phyloP scores from a whole-genome alignment of 2,329 filamentous ascomycete genomes.

The Aspergillus sp. region DNA sequence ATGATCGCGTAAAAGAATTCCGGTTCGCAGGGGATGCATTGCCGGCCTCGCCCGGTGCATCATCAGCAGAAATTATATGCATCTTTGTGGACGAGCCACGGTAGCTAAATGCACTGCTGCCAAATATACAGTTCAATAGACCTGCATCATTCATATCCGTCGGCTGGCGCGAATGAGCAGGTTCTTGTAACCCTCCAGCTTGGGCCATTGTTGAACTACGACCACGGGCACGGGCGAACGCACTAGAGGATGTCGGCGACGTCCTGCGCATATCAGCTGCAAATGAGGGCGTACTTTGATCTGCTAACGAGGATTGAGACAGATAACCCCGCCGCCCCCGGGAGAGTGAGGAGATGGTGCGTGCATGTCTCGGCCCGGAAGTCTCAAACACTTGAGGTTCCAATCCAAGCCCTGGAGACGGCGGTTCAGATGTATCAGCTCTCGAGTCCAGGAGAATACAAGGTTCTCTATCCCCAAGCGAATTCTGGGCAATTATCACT shows the following conservation, averaged over 20 bases:
- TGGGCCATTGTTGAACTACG: conserved; percentile 48
- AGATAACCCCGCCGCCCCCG: conserved; percentile 35
- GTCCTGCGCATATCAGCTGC: conserved; percentile 34
- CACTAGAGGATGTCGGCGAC: conserved; percentile 34
- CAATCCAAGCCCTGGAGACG: conserved; percentile 35
- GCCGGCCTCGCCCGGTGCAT: conserved; percentile 27
- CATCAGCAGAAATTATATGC: conserved; percentile 53
- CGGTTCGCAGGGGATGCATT: conserved; percentile 30
- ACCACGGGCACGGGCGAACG: conserved; percentile 43
- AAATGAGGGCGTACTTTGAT: conserved; percentile 33
- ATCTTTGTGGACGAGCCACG: conserved; percentile 61
- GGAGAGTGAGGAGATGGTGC: conserved; percentile 39
- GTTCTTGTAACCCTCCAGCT: conserved; percentile 30
- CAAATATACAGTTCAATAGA: conserved; percentile 60
- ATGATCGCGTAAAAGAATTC: conserved; percentile 37
- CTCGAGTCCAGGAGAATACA: conserved; percentile 48
- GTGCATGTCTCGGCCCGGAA: conserved; percentile 32
- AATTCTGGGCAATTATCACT: conserved; percentile 50
- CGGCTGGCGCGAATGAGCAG: conserved; percentile 36
- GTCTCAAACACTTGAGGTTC: conserved; percentile 34
- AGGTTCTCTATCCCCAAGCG: conserved; percentile 48
- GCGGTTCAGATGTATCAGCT: conserved; percentile 24
- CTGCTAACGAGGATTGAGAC: conserved; percentile 34
- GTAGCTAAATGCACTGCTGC: conserved; percentile 58
- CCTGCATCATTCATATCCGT: conserved; percentile 54